phyloP scores from a whole-genome alignment of 2,329 filamentous ascomycete genomes.

The Dothideomycetes sp. region DNA sequence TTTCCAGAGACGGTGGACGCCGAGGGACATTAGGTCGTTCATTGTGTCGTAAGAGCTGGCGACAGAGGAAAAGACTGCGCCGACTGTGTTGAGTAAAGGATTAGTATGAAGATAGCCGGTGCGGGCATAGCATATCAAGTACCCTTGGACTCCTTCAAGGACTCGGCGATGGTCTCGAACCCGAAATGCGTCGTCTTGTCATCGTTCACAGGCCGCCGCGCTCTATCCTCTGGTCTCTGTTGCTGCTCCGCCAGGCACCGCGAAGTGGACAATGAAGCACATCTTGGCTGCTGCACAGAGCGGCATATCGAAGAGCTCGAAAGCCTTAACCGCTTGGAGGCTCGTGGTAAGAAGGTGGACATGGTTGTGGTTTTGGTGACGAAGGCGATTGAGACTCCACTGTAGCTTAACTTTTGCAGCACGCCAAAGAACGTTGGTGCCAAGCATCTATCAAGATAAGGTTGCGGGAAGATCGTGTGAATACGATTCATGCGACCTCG shows the following conservation, averaged over 20 bases:
- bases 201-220: slow-evolving; percentile 16
- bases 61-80: slow-evolving; percentile 86
- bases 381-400: not conserved
- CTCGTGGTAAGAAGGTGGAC: slow-evolving; percentile 16
- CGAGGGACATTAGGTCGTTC: slow-evolving; percentile 98
- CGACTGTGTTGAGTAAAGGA: slow-evolving; percentile 43
- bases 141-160: slow-evolving; percentile 63
- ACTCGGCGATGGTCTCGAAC: slow-evolving; percentile 72
- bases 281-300: not conserved
- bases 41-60: slow-evolving; percentile 92
- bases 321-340: slow-evolving; percentile 21
- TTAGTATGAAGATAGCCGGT: not conserved
- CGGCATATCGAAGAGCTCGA: slow-evolving; percentile 5
- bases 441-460: not conserved
- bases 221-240: not conserved
- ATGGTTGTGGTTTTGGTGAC: slow-evolving; percentile 9
- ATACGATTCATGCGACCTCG: too few relatives aligned
- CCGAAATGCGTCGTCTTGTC: slow-evolving; percentile 77
- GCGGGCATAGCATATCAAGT: slow-evolving; percentile 9
- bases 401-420: not conserved
- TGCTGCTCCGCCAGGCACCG: slow-evolving; percentile 6
- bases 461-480: not conserved
- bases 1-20: slow-evolving; percentile 94
- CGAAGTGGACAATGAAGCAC: slow-evolving; percentile 3
- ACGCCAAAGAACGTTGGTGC: not conserved